Conservation (phyloP, 345 rosid genomes). For the Salix suchowensis region DNA sequence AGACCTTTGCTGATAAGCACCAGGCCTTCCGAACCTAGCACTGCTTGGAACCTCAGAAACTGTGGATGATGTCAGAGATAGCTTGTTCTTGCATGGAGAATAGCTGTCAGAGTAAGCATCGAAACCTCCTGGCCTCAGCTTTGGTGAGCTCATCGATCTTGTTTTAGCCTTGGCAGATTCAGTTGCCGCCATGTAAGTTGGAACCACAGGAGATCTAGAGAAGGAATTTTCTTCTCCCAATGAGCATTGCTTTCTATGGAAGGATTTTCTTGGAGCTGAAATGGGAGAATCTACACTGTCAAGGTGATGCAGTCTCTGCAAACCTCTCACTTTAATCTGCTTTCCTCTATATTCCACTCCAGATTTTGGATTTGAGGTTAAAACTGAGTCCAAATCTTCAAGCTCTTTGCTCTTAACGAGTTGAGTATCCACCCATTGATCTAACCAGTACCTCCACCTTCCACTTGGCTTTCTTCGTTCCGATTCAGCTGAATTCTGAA, state of each 20-base stretch:
- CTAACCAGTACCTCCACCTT: slow-evolving; percentile 83
- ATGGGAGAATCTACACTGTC: slow-evolving; percentile 36
- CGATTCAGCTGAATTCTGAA: slow-evolving; percentile 77
- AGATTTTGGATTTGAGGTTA: slow-evolving; percentile 35
- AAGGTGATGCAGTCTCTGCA: slow-evolving; percentile 20
- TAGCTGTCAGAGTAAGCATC: slow-evolving; percentile 79
- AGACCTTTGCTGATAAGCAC: slow-evolving; percentile 63
- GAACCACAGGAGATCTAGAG: slow-evolving; percentile 38
- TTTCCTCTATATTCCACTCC: slow-evolving; percentile 37
- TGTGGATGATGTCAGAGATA: slow-evolving; percentile 38
- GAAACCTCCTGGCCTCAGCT: slow-evolving; percentile 50
- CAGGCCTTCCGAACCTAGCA: slow-evolving; percentile 33
- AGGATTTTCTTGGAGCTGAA: slow-evolving; percentile 37
- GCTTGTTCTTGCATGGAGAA: slow-evolving; percentile 70
- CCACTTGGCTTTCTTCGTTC: slow-evolving; percentile 56
- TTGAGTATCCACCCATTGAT: slow-evolving; percentile 83
- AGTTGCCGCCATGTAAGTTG: slow-evolving; percentile 91
- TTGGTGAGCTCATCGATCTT: slow-evolving; percentile 74
- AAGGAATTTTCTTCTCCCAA: slow-evolving; percentile 56
- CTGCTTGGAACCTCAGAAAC: slow-evolving; percentile 42
- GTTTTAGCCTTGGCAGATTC: slow-evolving; percentile 82
- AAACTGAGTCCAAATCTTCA: slow-evolving; percentile 64
- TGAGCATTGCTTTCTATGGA: slow-evolving; percentile 56
- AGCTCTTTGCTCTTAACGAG: slow-evolving; percentile 61
- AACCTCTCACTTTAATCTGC: slow-evolving; percentile 39